Base-by-base conservation (phyloP, 176 grass and related monocot genomes). In the Luzula sylvatica region DNA sequence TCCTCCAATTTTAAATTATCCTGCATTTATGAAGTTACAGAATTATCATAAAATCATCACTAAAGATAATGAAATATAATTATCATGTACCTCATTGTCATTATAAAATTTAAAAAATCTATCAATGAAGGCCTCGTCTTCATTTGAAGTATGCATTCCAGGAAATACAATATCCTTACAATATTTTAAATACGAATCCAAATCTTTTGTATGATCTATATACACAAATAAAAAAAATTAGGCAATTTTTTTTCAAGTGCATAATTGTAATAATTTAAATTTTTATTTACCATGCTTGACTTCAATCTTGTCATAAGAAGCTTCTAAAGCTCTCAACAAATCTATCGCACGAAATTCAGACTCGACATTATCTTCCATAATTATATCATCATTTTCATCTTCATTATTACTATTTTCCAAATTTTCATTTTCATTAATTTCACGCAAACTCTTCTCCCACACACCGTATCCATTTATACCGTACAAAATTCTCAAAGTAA, bases 111-210 rank as follows among this genome's bases (percentile, higher is more conserved):
- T 74, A 42, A 56, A 57, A 20, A 83, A 81, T 16, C 72, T 95
- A 1, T 84, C 76, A 61, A 81, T 55, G 65, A 89, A 38, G 32
- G 67, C 49, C 39, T 72, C 56, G 20, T 88, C 72, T 62, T 88
- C 80, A 67, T 53, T 32, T 71, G 73, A 58, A 56, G 15, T 68
- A 43, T 65, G 59, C 53, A 81, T 84, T 58, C 80, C 80, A 57
- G 66, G 13, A 75, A 87, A 88, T 69, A 88, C 17, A 61, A 81
- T 53, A 50, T 95, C 83, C 42, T 77, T 71, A 69, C 70, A 95
- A 48, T 95, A 95, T 17, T 69, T 95, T 58, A 95, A 56, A 81
- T 84, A 95, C 17, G 83, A 81, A 19, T 20, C 64, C 43, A 88
- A 52, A 20, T 87, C 89, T 53, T 56, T 78, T 8, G 76, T 80